These are phyloP conservation scores for Pisolithus thermaeus DNA, from an alignment of 1,284 basidiomycete genomes.

Conservation along the genomic window DNA sequence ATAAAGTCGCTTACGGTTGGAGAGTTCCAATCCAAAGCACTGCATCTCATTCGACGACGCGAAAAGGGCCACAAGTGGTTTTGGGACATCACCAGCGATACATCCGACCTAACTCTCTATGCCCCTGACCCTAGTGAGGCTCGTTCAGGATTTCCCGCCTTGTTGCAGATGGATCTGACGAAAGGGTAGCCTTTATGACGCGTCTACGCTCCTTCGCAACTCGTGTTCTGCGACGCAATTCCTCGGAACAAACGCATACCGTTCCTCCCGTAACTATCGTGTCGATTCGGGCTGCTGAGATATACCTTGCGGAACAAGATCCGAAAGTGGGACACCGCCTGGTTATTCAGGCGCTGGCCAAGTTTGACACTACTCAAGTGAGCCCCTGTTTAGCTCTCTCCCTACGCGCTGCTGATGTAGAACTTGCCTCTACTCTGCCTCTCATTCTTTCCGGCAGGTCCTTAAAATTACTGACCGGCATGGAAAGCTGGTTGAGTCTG, in stretches of 20 bases:
- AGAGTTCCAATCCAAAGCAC: conserved; percentile 19
- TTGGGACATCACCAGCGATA: conserved; percentile 22
- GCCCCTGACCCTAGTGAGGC: background rate
- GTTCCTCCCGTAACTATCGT: conserved; percentile 38
- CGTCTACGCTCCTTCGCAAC: background rate
- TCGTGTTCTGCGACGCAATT: background rate
- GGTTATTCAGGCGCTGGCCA: conserved; percentile 58
- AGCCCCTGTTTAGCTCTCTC: conserved; percentile 13
- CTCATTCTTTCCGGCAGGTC: background rate
- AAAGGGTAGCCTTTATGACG: background rate
- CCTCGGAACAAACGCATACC: background rate
- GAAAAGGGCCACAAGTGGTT: conserved; percentile 26
- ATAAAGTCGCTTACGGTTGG: conserved; percentile 26
- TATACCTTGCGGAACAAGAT: conserved; percentile 40
- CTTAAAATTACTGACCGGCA: conserved; percentile 40
- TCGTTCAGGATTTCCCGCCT: background rate
- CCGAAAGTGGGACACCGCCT: conserved; percentile 55
- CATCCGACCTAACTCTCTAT: conserved; percentile 19
- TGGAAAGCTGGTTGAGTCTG: conserved; percentile 29
- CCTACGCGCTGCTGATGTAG: background rate
- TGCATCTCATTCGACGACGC: conserved; percentile 30
- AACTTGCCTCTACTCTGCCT: background rate
- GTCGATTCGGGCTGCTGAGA: conserved; percentile 52
- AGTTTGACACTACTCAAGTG: conserved; percentile 67
- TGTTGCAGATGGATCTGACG: background rate